Evolutionary conservation across 1,284 basidiomycete species (phyloP).

Genomic region (Tylopilus orsonianus): DNA sequence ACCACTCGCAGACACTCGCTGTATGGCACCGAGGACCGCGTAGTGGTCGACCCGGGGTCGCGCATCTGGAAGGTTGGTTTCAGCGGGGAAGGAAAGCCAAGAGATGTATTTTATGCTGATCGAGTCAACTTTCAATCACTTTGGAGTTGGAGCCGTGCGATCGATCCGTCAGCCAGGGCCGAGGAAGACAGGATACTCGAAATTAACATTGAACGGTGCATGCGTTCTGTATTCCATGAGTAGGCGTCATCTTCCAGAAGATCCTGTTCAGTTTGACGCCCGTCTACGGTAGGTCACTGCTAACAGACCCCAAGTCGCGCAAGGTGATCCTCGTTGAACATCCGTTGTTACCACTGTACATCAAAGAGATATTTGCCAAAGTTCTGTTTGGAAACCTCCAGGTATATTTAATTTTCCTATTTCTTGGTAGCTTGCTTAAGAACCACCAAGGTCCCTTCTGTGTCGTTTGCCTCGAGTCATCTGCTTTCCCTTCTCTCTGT

Average conservation of each 20-base stretch:
- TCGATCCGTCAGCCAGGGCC: slow-evolving; percentile 53
- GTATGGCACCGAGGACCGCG: slow-evolving; percentile 84
- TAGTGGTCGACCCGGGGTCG: slow-evolving; percentile 83
- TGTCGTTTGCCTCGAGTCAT: slow-evolving; percentile 90
- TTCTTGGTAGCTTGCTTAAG: background rate
- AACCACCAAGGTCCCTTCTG: slow-evolving; percentile 72
- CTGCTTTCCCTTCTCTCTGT: slow-evolving; percentile 81
- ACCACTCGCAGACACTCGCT: slow-evolving; percentile 77
- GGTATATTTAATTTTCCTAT: slow-evolving; percentile 43
- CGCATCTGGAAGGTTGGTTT: slow-evolving; percentile 88
- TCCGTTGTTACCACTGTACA: slow-evolving; percentile 79
- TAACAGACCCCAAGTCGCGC: slow-evolving; percentile 91
- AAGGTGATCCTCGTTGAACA: slow-evolving; percentile 93
- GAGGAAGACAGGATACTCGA: slow-evolving; percentile 75
- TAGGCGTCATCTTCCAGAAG: slow-evolving; percentile 44
- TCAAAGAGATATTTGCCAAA: slow-evolving; percentile 86
- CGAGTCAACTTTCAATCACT: slow-evolving; percentile 43
- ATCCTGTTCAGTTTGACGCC: slow-evolving; percentile 8
- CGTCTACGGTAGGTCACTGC: slow-evolving; percentile 62
- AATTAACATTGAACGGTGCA: slow-evolving; percentile 61
- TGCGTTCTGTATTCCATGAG: slow-evolving; percentile 84
- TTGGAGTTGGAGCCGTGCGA: slow-evolving; percentile 61
- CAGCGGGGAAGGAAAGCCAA: slow-evolving; percentile 82
- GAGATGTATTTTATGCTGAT: slow-evolving; percentile 69
- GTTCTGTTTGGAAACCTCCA: slow-evolving; percentile 90